Evolutionary conservation across 2,329 filamentous ascomycete species (phyloP).

Genomic region (Arthrobotrys iridis): DNA sequence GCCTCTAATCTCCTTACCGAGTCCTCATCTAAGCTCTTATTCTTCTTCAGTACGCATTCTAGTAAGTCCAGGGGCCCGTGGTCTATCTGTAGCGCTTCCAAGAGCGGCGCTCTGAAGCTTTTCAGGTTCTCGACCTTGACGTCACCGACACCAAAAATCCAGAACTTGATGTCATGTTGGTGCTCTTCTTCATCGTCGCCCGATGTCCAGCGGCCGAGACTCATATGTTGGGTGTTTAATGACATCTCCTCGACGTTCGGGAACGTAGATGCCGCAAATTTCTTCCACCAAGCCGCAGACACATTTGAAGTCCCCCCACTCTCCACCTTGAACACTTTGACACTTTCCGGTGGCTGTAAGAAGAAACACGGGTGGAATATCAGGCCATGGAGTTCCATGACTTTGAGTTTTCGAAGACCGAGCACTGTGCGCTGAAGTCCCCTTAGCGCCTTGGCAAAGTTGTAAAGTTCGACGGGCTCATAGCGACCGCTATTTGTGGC

Average conservation of each 20-base stretch:
- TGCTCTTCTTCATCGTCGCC: constrained; percentile 9
- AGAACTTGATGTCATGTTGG: neutral
- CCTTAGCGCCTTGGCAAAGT: constrained; percentile 18
- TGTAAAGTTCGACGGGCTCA: constrained; percentile 9
- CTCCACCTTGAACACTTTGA: neutral
- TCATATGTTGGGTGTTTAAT: constrained; percentile 1
- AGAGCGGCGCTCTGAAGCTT: neutral
- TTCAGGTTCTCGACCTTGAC: neutral
- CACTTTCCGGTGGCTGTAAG: neutral
- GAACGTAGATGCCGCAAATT: constrained; percentile 1
- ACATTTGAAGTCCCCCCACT: neutral
- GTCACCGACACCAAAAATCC: constrained; percentile 7
- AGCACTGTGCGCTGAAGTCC: neutral
- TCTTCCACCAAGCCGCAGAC: constrained; percentile 10
- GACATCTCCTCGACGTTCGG: constrained; percentile 8
- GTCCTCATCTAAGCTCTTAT: neutral
- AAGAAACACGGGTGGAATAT: constrained; percentile 16
- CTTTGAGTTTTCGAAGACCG: constrained; percentile 4
- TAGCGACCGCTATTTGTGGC: constrained; percentile 13
- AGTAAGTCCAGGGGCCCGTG: neutral
- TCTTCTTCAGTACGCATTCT: neutral
- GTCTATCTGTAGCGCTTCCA: neutral
- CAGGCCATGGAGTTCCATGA: constrained; percentile 1
- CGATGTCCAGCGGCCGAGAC: neutral
- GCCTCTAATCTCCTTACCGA: neutral